phyloP scores from a whole-genome alignment of 495 filamentous ascomycete species.

The Penicillium nucicola region DNA sequence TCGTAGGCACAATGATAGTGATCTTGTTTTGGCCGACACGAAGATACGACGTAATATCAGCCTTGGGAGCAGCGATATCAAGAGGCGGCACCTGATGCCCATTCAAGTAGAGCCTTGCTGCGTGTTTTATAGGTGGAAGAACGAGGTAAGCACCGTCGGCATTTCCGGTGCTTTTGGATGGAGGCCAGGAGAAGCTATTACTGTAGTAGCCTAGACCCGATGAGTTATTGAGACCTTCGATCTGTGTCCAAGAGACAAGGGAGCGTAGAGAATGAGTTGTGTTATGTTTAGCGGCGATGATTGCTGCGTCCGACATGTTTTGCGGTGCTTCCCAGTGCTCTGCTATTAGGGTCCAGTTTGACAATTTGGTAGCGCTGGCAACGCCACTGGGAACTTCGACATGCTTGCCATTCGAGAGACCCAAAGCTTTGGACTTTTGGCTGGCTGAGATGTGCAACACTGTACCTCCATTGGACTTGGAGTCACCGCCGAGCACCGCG shows the following conservation, averaged over 20 bases:
- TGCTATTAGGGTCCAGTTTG: conserved; percentile 40
- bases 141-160: conserved; percentile 22
- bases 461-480: conserved; percentile 4
- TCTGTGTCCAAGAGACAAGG: conserved; percentile 37
- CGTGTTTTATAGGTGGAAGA: conserved; percentile 15
- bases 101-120: conserved; percentile 15
- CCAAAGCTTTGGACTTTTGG: conserved; percentile 2
- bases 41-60: conserved; percentile 15
- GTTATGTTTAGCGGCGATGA: conserved; percentile 24
- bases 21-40: conserved; percentile 10
- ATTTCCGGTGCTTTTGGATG: conserved; percentile 1
- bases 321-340: conserved; percentile 38
- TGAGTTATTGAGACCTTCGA: conserved; percentile 60
- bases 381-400: conserved; percentile 11
- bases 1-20: conserved; percentile 16
- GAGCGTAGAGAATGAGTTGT: conserved; percentile 25
- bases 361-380: conserved; percentile 16
- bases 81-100: conserved; percentile 14
- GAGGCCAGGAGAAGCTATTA: conserved; percentile 33
- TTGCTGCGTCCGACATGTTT: conserved; percentile 26
- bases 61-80: conserved; percentile 13
- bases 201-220: conserved; percentile 61
- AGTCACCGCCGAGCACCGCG: conserved; percentile 17
- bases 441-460: conserved; percentile 16
- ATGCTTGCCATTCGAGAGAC: conserved; percentile 24